Conservation (phyloP, 1,284 basidiomycete genomes). For the Sanghuangporus baumii region DNA sequence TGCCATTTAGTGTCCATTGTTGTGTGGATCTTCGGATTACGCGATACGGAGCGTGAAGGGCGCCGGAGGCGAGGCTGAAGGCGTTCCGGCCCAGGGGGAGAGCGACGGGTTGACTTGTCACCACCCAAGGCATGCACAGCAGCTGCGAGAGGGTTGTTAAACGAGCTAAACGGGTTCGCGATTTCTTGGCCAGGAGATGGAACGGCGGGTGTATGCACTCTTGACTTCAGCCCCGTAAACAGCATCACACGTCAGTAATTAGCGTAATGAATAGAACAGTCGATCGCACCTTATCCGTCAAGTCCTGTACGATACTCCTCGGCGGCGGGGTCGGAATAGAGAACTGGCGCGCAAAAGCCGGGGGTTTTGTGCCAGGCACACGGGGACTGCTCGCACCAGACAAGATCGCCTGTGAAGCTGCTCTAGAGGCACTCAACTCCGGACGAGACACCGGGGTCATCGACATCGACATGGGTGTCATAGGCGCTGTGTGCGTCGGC, state of each 20-base stretch:
- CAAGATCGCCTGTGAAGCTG: constrained; percentile 5
- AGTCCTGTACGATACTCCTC: constrained; percentile 72
- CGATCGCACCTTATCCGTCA: constrained; percentile 53
- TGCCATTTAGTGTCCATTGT: constrained; percentile 35
- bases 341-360: constrained; percentile 20
- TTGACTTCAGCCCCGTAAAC: background rate
- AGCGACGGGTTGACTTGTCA: background rate
- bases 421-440: background rate
- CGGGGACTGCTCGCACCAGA: constrained; percentile 10
- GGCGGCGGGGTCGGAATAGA: constrained; percentile 30
- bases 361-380: constrained; percentile 20
- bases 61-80: constrained; percentile 27
- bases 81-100: constrained; percentile 8
- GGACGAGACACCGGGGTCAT: background rate
- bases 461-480: background rate
- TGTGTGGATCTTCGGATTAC: constrained; percentile 28
- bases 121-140: constrained; percentile 14
- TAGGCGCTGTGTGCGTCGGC: constrained; percentile 7
- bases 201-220: constrained; percentile 1
- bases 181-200: constrained; percentile 12
- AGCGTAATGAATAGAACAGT: background rate
- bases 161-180: constrained; percentile 8
- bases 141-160: constrained; percentile 6
- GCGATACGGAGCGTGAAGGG: constrained; percentile 47
- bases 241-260: background rate